Conservation (phyloP, 2,329 filamentous ascomycete genomes). For the Fusarium stilboides region DNA sequence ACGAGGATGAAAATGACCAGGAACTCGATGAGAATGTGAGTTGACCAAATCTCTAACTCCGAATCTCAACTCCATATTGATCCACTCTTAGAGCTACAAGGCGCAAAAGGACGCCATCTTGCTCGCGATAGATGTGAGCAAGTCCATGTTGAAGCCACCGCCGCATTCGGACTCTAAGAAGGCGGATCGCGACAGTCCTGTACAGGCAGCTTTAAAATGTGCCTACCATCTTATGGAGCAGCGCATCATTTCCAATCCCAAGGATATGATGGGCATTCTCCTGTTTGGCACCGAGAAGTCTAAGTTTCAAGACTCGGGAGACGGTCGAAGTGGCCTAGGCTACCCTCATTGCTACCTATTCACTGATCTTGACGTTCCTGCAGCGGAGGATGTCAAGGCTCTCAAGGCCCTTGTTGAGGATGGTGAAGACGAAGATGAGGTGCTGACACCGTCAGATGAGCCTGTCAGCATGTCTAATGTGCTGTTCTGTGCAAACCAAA, state of each 20-base stretch:
- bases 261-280: slow-evolving; percentile 96
- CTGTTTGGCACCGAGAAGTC: slow-evolving; percentile 92
- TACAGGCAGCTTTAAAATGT: slow-evolving; percentile 90
- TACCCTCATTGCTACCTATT: slow-evolving; percentile 96
- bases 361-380: slow-evolving; percentile 88
- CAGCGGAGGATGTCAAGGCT: slow-evolving; percentile 87
- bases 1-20: slow-evolving; percentile 76
- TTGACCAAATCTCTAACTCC: slow-evolving; percentile 16
- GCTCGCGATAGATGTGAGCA: slow-evolving; percentile 92
- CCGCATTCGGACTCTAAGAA: slow-evolving; percentile 79
- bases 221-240: slow-evolving; percentile 97
- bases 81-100: slow-evolving; percentile 80
- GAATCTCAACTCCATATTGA: slow-evolving; percentile 26
- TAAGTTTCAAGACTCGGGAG: slow-evolving; percentile 80
- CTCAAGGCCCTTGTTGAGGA: slow-evolving; percentile 84
- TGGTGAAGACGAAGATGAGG: slow-evolving; percentile 77
- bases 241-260: slow-evolving; percentile 96
- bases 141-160: slow-evolving; percentile 84
- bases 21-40: slow-evolving; percentile 75
- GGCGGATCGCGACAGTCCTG: slow-evolving; percentile 81
- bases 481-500: slow-evolving; percentile 94
- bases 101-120: slow-evolving; percentile 97
- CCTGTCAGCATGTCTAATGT: slow-evolving; percentile 87
- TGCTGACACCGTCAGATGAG: slow-evolving; percentile 80
- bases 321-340: slow-evolving; percentile 70